Evolutionary conservation across 2,329 filamentous ascomycete species (phyloP), one percentile per base, ranked within the genome.

Genomic region (Clathrospora elynae): DNA sequence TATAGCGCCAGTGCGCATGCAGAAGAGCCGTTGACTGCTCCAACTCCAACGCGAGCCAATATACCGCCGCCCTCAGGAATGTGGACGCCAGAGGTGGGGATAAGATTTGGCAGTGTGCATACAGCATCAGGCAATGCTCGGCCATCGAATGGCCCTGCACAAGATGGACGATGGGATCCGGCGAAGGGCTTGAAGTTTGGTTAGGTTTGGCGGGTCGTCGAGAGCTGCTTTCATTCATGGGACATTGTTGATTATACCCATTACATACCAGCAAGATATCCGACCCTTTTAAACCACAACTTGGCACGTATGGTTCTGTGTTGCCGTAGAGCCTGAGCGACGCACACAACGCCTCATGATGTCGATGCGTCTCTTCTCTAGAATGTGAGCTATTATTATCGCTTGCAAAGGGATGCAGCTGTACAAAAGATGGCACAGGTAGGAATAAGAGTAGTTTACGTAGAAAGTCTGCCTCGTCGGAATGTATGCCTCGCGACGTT

Each of bases 11-110:
- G 60, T 35, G 66, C 64, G 23, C 67, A 64, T 46, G 76, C 76
- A 2, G 77, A 78, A 31, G 74, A 78, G 32, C 81, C 84, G 12
- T 78, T 85, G 54, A 66, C 85, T 65, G 72, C 68, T 8, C 65
- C 68, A 11, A 71, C 64, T 4, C 71, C 72, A 7, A 72, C 70
- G n/a, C 58, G 70, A 42, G 70, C 70, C 23, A 67, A 61, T 29
- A 53, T 60, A 14, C 62, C 53, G 11, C 66, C 60, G 3, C 59
- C 75, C 49, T 69, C 79, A 57, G 72, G 79, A 5, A 83, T 88
- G 66, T 96, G 90, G 90, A 85, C 82, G 41, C 88, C 90, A 0
- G 84, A 86, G 2, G 85, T 88, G 77, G 87, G 86, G 0, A 93
- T 95, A 59, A 85, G 84, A 43, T 95, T 96, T 68, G 82, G 81